Evolutionary conservation across 805 yeast genomes (phyloP), one percentile per base, ranked within the genome.

Genomic region (Tetrapisispora fleetii): DNA sequence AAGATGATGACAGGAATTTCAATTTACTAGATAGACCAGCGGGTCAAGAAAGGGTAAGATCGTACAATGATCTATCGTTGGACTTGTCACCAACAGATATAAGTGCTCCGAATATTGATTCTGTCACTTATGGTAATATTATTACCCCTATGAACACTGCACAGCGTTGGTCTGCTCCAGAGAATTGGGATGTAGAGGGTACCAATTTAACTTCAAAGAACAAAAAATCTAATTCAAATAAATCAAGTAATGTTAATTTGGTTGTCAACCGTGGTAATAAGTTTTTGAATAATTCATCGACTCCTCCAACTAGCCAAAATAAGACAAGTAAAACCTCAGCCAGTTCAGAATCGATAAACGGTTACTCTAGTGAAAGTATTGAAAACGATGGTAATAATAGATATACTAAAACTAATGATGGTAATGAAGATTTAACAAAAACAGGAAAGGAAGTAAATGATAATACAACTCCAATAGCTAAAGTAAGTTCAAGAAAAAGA

Each of bases 141-240:
- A 24, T 36, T 21, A 28, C 37, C 9, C 36, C 42, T 35, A 28
- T 14, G 16, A 41, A 18, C 28, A 42, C 35, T 21, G 28, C 48
- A 30, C 40, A 41, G 22, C 59, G 56, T 45, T 79, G 83, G 83
- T 66, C 64, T 24, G 77, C 83, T 5, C 83, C 83, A 2, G 81
- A 78, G 48, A 73, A 78, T 52, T 79, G 83, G 83, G 80, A 78
- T 55, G 81, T 78, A 10, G 77, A 74, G 43, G 55, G 60, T 32
- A 48, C 56, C 19, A 30, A 24, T 3, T 35, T 43, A 5, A 27
- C 21, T 14, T 19, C 43, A 8, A 37, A 53, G 51, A 35, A 48
- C 50, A 50, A 30, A n/a, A 50, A 41, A 35, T 27, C 45, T 1
- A 48, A 44, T 30, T 46, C 48, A 16, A 35, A 19, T 24, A 48